A percentile compares a stretch with the other conserved stretches of the same genome.
Evolutionary conservation across 805 yeast species (phyloP).

Genomic region (Starmerella floris): DNA sequence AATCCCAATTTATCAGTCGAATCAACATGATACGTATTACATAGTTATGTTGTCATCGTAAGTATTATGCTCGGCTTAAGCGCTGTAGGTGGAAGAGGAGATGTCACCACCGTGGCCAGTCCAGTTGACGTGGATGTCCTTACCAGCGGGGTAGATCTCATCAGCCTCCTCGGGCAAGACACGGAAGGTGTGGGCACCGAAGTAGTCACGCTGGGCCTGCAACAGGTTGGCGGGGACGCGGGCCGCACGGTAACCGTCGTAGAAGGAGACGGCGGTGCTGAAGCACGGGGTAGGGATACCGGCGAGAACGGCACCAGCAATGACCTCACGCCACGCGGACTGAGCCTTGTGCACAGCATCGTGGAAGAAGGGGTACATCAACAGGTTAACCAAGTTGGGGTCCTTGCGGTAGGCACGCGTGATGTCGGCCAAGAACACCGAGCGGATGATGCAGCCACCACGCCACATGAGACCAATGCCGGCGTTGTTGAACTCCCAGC

Average conservation of each 20-base stretch:
- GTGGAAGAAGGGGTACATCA: conserved; percentile 90
- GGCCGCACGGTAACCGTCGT: conserved; percentile 96
- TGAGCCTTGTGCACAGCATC: conserved; percentile 88
- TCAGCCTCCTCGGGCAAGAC: conserved; percentile 78
- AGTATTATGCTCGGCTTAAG: conserved; percentile 46
- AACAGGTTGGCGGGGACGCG: conserved; percentile 92
- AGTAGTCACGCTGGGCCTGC: conserved; percentile 99
- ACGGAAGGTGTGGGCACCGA: conserved; percentile 98
- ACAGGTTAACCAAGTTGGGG: conserved; percentile 88
- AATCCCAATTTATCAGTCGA: no score
- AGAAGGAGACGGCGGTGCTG: conserved; percentile 91
- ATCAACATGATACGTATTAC: no score
- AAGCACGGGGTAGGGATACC: conserved; percentile 98
- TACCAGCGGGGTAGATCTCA: conserved; percentile 61
- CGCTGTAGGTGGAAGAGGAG: conserved; percentile 87
- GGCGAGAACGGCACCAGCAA: conserved; percentile 59
- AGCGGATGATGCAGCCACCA: conserved; percentile 99
- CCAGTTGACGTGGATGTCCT: conserved; percentile 95
- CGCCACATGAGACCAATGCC: conserved; percentile 99
- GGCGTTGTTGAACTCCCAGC: conserved; percentile 95
- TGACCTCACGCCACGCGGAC: conserved; percentile 84
- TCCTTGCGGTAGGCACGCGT: conserved; percentile 89
- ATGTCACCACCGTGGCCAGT: conserved; percentile 98
- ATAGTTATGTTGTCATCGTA: no score
- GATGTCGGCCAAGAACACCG: conserved; percentile 94